Evolutionary conservation across 2,329 filamentous ascomycete species (phyloP), one percentile per base, ranked within the genome.

Genomic region (Byssochlamys sp.): DNA sequence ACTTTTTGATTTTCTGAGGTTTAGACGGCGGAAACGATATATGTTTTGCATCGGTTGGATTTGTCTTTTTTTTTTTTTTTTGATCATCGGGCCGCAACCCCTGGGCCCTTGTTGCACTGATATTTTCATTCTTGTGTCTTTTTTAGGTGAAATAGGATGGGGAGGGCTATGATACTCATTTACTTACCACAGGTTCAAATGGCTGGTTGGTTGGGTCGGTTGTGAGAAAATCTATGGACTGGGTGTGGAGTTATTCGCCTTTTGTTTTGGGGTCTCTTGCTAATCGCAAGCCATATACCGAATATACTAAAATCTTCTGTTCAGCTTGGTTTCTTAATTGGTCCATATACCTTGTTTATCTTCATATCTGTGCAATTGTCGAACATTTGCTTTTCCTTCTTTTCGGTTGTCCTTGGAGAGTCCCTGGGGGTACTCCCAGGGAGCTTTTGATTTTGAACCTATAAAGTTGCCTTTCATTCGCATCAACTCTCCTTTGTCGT

Each of bases 21-120:
- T 66, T 74, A 74, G 72, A 70, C 73, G 71, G 71, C 70, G 72
- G 72, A 71, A 73, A 74, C 70, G 72, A 74, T 73, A 73, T 69
- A 74, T 71, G 71, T 74, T 31, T 69, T 74, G 71, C 72, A 74
- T 74, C 69, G 67, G 64, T 70, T 72, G 70, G 71, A 67, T 64
- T 67, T 62, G 70, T 67, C 68, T 70, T 69, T 59, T 65, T 65
- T 67, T 62, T 59, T 58, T 60, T 61, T 61, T 62, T 60, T 65
- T 63, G 60, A 53, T 59, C 60, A 60, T 60, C 54, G 54, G 57
- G 51, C 49, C 51, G 48, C 25, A 56, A 57, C 55, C 52, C 52
- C 50, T 59, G 4, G 31, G 26, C 45, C 52, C 54, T 57, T 57
- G 29, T 54, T 59, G 59, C 33, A 35, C 52, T 57, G 55, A 33